Evolutionary conservation across 495 filamentous ascomycete species (phyloP).

Genomic region (Xylona heveae): DNA sequence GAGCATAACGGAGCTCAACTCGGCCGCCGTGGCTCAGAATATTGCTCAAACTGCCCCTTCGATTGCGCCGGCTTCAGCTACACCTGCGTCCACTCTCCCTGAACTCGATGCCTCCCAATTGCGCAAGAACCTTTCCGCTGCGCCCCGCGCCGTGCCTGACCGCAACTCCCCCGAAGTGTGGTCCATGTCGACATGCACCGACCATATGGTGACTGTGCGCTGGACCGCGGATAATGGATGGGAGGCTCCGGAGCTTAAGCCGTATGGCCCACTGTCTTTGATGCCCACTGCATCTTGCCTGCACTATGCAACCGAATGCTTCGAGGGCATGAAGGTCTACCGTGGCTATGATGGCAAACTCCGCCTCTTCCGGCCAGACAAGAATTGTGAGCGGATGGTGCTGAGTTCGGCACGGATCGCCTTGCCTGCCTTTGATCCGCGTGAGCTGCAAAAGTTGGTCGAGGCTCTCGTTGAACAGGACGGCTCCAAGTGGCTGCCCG

Average conservation of each 20-base stretch:
- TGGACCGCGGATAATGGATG: slow-evolving; percentile 55
- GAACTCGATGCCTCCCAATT: slow-evolving; percentile 56
- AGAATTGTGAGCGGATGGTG: slow-evolving; percentile 54
- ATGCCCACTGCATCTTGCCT: slow-evolving; percentile 70
- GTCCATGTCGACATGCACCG: slow-evolving; percentile 45
- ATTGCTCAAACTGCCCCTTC: slow-evolving; percentile 6
- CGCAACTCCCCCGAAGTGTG: slow-evolving; percentile 28
- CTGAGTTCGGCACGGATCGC: slow-evolving; percentile 53
- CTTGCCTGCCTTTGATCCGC: slow-evolving; percentile 50
- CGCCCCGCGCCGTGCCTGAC: slow-evolving; percentile 44
- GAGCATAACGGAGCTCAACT: slow-evolving; percentile 9
- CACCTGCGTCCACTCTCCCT: slow-evolving; percentile 6
- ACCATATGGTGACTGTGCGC: slow-evolving; percentile 67
- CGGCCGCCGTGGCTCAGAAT: slow-evolving; percentile 10
- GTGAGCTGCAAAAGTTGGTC: slow-evolving; percentile 55
- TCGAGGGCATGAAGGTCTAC: slow-evolving; percentile 79
- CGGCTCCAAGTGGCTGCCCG: slow-evolving; percentile 62
- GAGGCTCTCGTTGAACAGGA: slow-evolving; percentile 45
- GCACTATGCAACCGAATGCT: slow-evolving; percentile 85
- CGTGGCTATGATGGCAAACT: slow-evolving; percentile 64
- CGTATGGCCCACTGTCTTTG: slow-evolving; percentile 60
- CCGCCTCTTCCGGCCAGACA: slow-evolving; percentile 66
- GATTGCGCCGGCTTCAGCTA: too few species aligned
- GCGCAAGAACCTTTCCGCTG: slow-evolving; percentile 41
- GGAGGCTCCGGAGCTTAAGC: slow-evolving; percentile 54